Evolutionary conservation across 202 grass and related monocot species (phyloP), one percentile per base, ranked within the genome.

Genomic region (Elaeis oleifera): DNA sequence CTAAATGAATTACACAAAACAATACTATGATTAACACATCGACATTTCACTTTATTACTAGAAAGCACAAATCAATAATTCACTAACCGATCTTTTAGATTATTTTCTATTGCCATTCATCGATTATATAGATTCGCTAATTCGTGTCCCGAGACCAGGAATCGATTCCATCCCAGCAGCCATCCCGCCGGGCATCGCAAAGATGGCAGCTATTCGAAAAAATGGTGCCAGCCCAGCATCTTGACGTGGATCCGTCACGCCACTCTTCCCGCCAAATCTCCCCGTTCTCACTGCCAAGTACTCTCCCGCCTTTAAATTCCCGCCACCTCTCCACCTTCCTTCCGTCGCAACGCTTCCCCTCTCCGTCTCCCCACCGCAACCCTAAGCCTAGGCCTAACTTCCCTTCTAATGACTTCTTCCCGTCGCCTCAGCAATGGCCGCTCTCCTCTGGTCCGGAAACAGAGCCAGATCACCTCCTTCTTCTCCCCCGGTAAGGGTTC

Each of bases 401-500:
- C 58, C 5, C 29, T 22, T 60, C 75, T 81, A 83, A 86, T 71
- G 69, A 2, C 54, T 27, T n/a, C 69, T 59, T 81, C 87, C 22
- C 87, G 81, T 52, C 71, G 87, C 77, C 76, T 76, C 49, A 96
- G 84, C 76, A 84, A 87, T 50, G 87, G 87, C 79, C 92, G 84
- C 51, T 96, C 92, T 44, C 92, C 92, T 21, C 84, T 96, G 56
- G 68, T 89, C 14, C 79, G 87, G 50, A 83, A 90, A 57, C 92
- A 96, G 82, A 86, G 81, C 71, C 87, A 96, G 74, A 91, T 96
- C 74, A 96, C 92, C 55, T 51, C 79, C 74, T 96, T 96, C 64
- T 96, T 96, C 81, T 71, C 81, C 66, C 28, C 28, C 19, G 51
- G 51, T 6, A 55, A 68, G 53, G 58, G 54, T 70, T 68, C 70